These are phyloP conservation scores for Logfia minima DNA, from an alignment of 129 eudicot genomes.

Conservation along the genomic window DNA sequence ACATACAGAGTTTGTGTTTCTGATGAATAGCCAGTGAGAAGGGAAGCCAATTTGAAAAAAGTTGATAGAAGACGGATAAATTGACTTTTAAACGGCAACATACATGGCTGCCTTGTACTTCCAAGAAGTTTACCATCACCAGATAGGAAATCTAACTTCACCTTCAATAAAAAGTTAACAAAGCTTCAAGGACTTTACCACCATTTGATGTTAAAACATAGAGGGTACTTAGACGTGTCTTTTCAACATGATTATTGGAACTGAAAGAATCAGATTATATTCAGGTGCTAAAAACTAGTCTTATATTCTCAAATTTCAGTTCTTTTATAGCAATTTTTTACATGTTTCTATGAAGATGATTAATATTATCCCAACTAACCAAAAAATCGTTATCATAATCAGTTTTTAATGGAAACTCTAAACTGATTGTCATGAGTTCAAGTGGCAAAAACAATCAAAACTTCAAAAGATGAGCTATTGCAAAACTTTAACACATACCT, in stretches of 20 bases:
- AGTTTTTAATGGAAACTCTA: neutral
- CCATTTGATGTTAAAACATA: neutral
- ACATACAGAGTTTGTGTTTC: conserved; percentile 74
- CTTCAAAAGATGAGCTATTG: neutral
- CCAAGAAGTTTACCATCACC: conserved; percentile 53
- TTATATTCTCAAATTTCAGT: neutral
- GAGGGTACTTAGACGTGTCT: neutral
- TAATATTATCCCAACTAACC: neutral
- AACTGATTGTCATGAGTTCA: neutral
- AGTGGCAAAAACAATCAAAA: neutral
- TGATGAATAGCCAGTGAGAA: conserved; percentile 70
- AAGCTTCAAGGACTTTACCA: neutral
- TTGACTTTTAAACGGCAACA: conserved; percentile 70
- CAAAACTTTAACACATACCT: conserved; percentile 47
- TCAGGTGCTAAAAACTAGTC: neutral
- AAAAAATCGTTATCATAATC: neutral
- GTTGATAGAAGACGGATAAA: conserved; percentile 68
- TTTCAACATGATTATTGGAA: too few species aligned
- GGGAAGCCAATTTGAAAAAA: conserved; percentile 63
- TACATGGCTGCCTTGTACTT: conserved; percentile 68
- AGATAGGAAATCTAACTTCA: conserved; percentile 71
- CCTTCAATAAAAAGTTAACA: conserved; percentile 41
- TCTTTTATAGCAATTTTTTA: neutral
- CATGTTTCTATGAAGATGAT: neutral
- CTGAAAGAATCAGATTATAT: neutral